phyloP scores from a whole-genome alignment of 345 rosid genomes.

The Schrenkiella parvula region DNA sequence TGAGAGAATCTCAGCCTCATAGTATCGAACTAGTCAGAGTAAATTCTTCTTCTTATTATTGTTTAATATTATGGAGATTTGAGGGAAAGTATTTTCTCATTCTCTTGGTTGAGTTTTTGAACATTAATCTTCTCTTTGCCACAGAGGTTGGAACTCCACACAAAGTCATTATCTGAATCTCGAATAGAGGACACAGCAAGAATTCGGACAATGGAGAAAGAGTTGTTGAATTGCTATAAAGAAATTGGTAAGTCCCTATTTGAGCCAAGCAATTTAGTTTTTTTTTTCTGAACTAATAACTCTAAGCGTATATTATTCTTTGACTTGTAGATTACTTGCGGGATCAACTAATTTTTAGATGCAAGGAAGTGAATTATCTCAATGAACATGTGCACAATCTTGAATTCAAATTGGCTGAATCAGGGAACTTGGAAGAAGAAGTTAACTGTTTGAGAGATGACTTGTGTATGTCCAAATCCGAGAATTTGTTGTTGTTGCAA shows the following conservation, averaged over 20 bases:
- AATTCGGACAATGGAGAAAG: constrained; percentile 61
- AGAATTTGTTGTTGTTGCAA: constrained; percentile 41
- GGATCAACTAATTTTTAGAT: constrained; percentile 69
- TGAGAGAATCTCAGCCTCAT: constrained; percentile 63
- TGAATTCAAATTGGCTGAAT: constrained; percentile 58
- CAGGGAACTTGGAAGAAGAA: constrained; percentile 43
- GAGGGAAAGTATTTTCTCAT: constrained; percentile 29
- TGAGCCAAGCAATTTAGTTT: constrained; percentile 36
- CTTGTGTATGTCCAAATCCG: constrained; percentile 49
- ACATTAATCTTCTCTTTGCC: constrained; percentile 2
- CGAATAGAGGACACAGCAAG: constrained; percentile 49
- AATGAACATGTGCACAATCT: constrained; percentile 50
- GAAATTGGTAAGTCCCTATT: constrained; percentile 62
- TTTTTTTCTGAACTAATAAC: constrained; percentile 5
- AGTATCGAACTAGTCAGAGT: constrained; percentile 77
- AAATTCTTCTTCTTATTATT: constrained; percentile 22
- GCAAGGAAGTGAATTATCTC: constrained; percentile 49
- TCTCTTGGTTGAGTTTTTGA: background rate
- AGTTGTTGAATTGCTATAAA: constrained; percentile 66
- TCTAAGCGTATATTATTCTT: background rate
- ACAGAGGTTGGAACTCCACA: constrained; percentile 62
- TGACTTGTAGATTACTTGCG: constrained; percentile 61
- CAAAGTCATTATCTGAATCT: constrained; percentile 58
- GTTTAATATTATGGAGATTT: constrained; percentile 34
- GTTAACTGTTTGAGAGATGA: constrained; percentile 46